Evolutionary conservation across 495 filamentous ascomycete species (phyloP).

Genomic region (Bacidia gigantensis): DNA sequence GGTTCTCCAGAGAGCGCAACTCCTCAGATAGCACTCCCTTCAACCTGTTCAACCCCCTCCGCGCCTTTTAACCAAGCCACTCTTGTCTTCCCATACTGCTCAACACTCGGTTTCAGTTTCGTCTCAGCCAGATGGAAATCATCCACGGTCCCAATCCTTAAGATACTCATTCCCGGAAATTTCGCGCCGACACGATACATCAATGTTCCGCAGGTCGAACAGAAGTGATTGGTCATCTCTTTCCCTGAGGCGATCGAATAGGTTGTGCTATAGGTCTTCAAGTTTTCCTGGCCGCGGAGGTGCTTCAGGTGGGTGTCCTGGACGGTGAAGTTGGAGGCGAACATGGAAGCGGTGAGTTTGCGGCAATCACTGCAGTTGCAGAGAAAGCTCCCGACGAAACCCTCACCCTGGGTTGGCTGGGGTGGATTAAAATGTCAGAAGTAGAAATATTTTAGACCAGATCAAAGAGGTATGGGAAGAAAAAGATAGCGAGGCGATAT

Average conservation of each 20-base stretch:
- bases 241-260: conserved; percentile 29
- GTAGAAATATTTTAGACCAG: conserved; percentile 2
- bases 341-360: conserved; percentile 47
- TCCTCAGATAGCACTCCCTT: conserved; percentile 5
- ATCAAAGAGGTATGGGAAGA: neutral
- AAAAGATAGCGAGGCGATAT: neutral
- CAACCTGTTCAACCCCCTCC: conserved; percentile 21
- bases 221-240: conserved; percentile 43
- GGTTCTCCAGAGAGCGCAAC: no score
- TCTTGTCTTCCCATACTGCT: conserved; percentile 32
- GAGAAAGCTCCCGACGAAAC: conserved; percentile 35
- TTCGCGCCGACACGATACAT: conserved; percentile 34
- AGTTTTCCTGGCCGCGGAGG: conserved; percentile 32
- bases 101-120: conserved; percentile 31
- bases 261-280: conserved; percentile 28
- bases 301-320: conserved; percentile 28
- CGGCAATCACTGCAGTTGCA: conserved; percentile 46
- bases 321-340: conserved; percentile 41
- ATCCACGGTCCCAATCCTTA: conserved; percentile 41
- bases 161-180: conserved; percentile 28
- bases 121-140: conserved; percentile 40
- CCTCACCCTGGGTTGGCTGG: conserved; percentile 27
- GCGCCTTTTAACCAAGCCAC: conserved; percentile 29
- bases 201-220: conserved; percentile 37
- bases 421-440: conserved; percentile 24